Percentiles rank a stretch among this genome's conserved stretches.
These are phyloP conservation scores for Rhodocollybia butyracea DNA, from an alignment of 768 basidiomycete genomes.

Conservation along the genomic window DNA sequence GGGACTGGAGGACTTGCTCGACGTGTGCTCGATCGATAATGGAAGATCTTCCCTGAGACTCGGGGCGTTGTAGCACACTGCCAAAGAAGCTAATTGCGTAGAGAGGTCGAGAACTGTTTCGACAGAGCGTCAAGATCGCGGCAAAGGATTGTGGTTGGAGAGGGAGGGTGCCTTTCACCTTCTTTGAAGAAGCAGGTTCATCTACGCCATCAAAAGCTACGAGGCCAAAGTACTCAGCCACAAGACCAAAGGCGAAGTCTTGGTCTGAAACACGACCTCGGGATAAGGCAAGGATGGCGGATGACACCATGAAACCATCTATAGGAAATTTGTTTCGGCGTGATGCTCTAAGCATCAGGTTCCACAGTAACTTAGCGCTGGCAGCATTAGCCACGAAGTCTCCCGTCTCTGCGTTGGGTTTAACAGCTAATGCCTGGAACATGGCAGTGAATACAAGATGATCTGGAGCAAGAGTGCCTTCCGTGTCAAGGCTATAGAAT, in stretches of 20 bases:
- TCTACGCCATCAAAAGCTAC: conserved; percentile 27
- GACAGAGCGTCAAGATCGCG: conserved; percentile 55
- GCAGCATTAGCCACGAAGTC: conserved; percentile 43
- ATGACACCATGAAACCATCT: conserved; percentile 50
- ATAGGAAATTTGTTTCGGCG: conserved; percentile 45
- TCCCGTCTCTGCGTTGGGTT: conserved; percentile 23
- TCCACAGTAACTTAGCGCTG: conserved; percentile 73
- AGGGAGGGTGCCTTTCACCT: conserved; percentile 31
- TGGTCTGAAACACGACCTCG: conserved; percentile 58
- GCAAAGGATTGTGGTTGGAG: conserved; percentile 48
- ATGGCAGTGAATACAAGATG: conserved; percentile 62
- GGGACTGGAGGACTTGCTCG: conserved; percentile 59
- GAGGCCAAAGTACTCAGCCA: conserved; percentile 62
- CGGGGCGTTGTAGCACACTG: conserved; percentile 50
- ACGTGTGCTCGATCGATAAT: conserved; percentile 54
- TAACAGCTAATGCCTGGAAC: conserved; percentile 46
- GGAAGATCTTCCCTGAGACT: conserved; percentile 29
- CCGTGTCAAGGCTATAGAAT: conserved; percentile 62
- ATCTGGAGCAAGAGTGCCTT: conserved; percentile 61
- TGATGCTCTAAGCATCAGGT: conserved; percentile 52
- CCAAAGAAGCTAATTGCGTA: conserved; percentile 56
- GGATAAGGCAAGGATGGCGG: conserved; percentile 52
- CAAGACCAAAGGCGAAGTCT: conserved; percentile 62
- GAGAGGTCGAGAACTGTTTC: conserved; percentile 40
- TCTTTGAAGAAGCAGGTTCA: conserved; percentile 30